phyloP scores from a whole-genome alignment of 2,329 filamentous ascomycete species.

The Exophiala mesophila region DNA sequence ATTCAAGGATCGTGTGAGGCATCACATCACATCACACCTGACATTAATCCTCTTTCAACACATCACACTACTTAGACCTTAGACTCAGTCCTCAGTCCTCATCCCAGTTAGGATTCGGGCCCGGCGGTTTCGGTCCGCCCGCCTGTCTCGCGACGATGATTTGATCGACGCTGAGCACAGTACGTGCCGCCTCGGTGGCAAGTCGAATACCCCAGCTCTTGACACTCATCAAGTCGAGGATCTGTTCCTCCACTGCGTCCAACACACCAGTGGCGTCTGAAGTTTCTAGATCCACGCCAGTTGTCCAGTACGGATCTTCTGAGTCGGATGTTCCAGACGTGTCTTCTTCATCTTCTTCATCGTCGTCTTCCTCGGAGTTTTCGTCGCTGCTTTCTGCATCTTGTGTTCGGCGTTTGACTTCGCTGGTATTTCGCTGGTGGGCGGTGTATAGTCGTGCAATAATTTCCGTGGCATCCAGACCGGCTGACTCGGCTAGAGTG shows the following conservation, averaged over 20 bases:
- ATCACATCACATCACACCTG: not conserved
- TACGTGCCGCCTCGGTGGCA: constrained; percentile 89
- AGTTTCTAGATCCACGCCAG: constrained; percentile 93
- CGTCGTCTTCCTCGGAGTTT: constrained; percentile 22
- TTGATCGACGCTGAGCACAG: constrained; percentile 93
- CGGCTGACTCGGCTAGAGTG: constrained; percentile 89
- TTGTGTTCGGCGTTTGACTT: constrained; percentile 24
- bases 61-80: not conserved
- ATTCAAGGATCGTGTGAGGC: too few species aligned
- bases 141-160: constrained; percentile 98
- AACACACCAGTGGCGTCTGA: constrained; percentile 73
- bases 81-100: constrained; percentile 55
- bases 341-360: constrained; percentile 31
- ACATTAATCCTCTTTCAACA: not conserved
- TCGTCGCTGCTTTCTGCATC: constrained; percentile 21
- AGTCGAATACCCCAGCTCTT: constrained; percentile 98
- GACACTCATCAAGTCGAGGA: constrained; percentile 83
- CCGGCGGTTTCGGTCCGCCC: constrained; percentile 93
- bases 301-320: constrained; percentile 77
- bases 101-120: constrained; percentile 78
- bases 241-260: constrained; percentile 81
- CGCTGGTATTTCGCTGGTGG: constrained; percentile 56
- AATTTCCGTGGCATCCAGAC: constrained; percentile 94
- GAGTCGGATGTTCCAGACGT: constrained; percentile 41
- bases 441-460: constrained; percentile 88